phyloP scores from a whole-genome alignment of 306 rosid genomes.

The Acacia confusa region DNA sequence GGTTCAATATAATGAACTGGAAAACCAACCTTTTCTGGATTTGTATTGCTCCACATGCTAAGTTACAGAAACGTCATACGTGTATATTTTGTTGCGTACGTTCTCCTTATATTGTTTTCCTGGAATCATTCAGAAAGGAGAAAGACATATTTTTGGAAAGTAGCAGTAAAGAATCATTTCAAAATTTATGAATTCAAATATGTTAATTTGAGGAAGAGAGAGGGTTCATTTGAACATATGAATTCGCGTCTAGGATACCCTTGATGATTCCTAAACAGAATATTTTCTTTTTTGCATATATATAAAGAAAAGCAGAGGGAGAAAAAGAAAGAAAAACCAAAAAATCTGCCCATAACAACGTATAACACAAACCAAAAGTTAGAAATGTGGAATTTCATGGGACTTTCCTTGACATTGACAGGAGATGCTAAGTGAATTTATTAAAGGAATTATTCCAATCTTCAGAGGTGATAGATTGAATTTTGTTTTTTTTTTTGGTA shows the following conservation, averaged over 20 bases:
- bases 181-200: background rate
- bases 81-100: background rate
- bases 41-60: background rate
- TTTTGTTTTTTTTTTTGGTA: background rate
- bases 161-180: background rate
- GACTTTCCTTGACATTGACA: slow-evolving; percentile 62
- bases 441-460: slow-evolving; percentile 46
- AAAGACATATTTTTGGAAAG: background rate
- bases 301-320: background rate
- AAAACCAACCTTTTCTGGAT: slow-evolving; percentile 9
- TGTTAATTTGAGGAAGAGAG: background rate
- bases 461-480: background rate
- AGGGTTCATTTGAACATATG: slow-evolving; percentile 1
- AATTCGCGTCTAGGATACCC: background rate
- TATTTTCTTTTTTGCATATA: background rate
- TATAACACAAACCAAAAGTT: slow-evolving; percentile 38
- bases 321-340: background rate
- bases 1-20: background rate
- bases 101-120: background rate
- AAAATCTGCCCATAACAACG: background rate
- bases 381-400: slow-evolving; percentile 54
- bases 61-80: background rate
- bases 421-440: slow-evolving; percentile 54
- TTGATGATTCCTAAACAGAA: background rate
- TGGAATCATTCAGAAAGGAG: background rate